Base-by-base conservation (phyloP, 768 basidiomycete species). In the Wakefieldia striispora region DNA sequence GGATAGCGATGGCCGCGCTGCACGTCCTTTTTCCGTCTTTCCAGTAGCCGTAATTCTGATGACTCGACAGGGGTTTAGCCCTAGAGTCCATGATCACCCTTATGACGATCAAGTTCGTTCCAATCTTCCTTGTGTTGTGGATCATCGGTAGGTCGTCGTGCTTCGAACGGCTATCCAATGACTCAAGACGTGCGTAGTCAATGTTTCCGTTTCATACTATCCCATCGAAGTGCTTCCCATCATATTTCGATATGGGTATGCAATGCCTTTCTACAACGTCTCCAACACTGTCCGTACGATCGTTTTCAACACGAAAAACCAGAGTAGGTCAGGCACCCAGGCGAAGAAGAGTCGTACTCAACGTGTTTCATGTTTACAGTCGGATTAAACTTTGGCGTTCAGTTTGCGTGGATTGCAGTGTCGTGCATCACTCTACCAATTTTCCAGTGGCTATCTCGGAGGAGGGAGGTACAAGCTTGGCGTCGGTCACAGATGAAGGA, bases 211-310 rank as follows among this genome's bases (percentile, higher is more conserved):
- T 19, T 71, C 71, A 17, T 65, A 74, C 35, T 77, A 76, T 60
- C 86, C 88, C 0, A 74, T 86, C 36, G 76, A 80, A 43, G 64
- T 80, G 1, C 68, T 86, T 1, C 84, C 86, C 0, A 56, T 56
- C 34, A 52, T 88, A 49, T 87, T 75, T 66, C 75, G 73, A 41
- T 88, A 88, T 51, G 88, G 85, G 1, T 86, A 81, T 54, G 85
- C 79, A 0, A 74, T 73, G 54, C 88, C 88, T 1, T 88, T 90
- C 60, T 88, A 85, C 63, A 86, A 88, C 56, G 71, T 88, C 24
- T 80, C 82, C 13, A 67, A 71, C 34, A 79, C 83, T 1, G 75
- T 81, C 4, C 74, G 88, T 17, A 72, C 79, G 21, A 72, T 90
- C 47, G 63, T 84, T n/a, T 88, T 90, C 55, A 70, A 76, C 33